Conservation (phyloP, 2,329 filamentous ascomycete species). For the Sordariomycetes sp. region DNA sequence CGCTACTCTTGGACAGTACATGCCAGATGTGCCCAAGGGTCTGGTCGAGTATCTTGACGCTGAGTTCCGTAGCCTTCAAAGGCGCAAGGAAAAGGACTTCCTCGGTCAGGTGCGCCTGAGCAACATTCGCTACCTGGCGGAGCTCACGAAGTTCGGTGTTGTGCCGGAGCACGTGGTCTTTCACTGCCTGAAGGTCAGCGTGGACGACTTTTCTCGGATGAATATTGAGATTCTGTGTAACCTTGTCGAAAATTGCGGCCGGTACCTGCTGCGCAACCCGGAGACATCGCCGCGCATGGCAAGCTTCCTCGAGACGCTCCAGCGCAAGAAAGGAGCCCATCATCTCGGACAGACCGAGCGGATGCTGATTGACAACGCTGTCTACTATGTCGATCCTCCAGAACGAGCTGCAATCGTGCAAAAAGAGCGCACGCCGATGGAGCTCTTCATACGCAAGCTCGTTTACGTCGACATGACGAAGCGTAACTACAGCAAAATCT, state of each 20-base stretch:
- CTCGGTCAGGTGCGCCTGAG: slow-evolving; percentile 85
- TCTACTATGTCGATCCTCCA: slow-evolving; percentile 96
- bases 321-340: slow-evolving; percentile 91
- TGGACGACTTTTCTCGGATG: slow-evolving; percentile 97
- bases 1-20: slow-evolving; percentile 85
- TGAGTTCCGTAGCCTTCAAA: slow-evolving; percentile 91
- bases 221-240: slow-evolving; percentile 99
- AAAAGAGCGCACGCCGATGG: slow-evolving; percentile 89
- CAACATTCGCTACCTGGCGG: slow-evolving; percentile 95
- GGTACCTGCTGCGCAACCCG: slow-evolving; percentile 84
- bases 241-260: slow-evolving; percentile 89
- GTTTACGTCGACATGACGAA: slow-evolving; percentile 92
- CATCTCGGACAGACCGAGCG: slow-evolving; percentile 92
- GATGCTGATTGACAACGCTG: slow-evolving; percentile 96
- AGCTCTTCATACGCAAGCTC: slow-evolving; percentile 86
- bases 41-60: slow-evolving; percentile 89
- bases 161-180: slow-evolving; percentile 98
- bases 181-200: slow-evolving; percentile 92
- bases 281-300: slow-evolving; percentile 90
- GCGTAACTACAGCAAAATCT: slow-evolving; percentile 83
- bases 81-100: slow-evolving; percentile 96
- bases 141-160: slow-evolving; percentile 95
- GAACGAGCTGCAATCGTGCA: slow-evolving; percentile 90
- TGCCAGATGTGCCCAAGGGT: slow-evolving; percentile 88
- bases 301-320: slow-evolving; percentile 87